Conservation (phyloP, 2,329 filamentous ascomycete genomes). For the Hypoxylon sp. region DNA sequence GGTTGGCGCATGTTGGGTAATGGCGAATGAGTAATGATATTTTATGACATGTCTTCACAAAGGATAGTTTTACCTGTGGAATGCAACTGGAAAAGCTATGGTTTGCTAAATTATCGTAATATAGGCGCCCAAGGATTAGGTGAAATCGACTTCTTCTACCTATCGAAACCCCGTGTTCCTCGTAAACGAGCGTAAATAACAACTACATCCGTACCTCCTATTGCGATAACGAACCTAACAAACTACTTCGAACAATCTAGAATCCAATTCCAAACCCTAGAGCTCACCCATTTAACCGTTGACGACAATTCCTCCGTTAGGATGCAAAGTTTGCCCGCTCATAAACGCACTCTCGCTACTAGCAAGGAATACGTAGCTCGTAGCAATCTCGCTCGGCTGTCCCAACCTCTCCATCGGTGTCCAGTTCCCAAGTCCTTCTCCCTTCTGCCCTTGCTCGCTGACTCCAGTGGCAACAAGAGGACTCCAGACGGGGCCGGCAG, state of each 20-base stretch:
- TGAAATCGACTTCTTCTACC: background rate
- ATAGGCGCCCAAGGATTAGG: background rate
- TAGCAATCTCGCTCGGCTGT: constrained; percentile 76
- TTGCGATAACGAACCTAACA: background rate
- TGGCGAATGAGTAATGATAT: constrained; percentile 26
- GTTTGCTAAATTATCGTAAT: constrained; percentile 16
- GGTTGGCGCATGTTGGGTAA: background rate
- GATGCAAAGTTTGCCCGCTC: constrained; percentile 73
- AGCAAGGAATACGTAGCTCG: constrained; percentile 83
- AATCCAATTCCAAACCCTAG: background rate
- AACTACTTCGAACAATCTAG: background rate
- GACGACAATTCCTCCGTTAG: constrained; percentile 62
- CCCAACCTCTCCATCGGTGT: constrained; percentile 67
- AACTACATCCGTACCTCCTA: background rate
- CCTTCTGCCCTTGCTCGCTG: constrained; percentile 74
- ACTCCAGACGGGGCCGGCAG: constrained; percentile 77
- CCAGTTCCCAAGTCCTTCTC: constrained; percentile 73
- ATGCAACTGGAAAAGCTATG: constrained; percentile 1
- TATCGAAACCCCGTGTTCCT: background rate
- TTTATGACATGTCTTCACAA: constrained; percentile 2
- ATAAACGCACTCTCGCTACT: constrained; percentile 79
- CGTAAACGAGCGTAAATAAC: constrained; percentile 2
- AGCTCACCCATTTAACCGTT: constrained; percentile 56
- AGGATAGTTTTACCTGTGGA: constrained; percentile 20
- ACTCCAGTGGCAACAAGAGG: constrained; percentile 74